Percentiles rank a stretch among this genome's conserved stretches.
Evolutionary conservation across 495 filamentous ascomycete species (phyloP).

Genomic region (Aspergillus mulundensis): DNA sequence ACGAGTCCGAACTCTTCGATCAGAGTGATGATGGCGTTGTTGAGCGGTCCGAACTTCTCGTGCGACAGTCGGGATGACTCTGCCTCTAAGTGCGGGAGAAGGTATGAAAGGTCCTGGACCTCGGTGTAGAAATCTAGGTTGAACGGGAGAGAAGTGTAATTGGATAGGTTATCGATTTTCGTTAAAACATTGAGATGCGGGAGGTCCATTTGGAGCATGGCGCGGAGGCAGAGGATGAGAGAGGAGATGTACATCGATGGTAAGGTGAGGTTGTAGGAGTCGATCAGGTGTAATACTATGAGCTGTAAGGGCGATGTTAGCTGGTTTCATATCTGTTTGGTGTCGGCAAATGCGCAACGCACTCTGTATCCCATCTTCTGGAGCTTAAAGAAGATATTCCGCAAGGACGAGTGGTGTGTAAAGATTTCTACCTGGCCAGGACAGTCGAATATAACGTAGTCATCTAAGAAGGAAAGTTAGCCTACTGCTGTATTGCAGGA

Average conservation of each 20-base stretch:
- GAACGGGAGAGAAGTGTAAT: slow-evolving; percentile 81
- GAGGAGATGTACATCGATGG: slow-evolving; percentile 94
- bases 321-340: background rate
- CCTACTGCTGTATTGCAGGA: background rate
- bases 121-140: slow-evolving; percentile 96
- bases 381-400: slow-evolving; percentile 84
- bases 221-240: slow-evolving; percentile 83
- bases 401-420: slow-evolving; percentile 84
- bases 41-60: slow-evolving; percentile 74
- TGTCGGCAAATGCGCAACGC: slow-evolving; percentile 25
- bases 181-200: slow-evolving; percentile 93
- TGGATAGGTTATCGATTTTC: slow-evolving; percentile 87
- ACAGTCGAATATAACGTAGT: slow-evolving; percentile 94
- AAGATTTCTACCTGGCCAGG: slow-evolving; percentile 96
- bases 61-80: slow-evolving; percentile 55
- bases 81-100: slow-evolving; percentile 71
- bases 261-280: slow-evolving; percentile 84
- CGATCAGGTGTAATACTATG: slow-evolving; percentile 83
- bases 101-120: slow-evolving; percentile 85
- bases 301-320: slow-evolving; percentile 52
- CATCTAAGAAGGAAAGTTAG: slow-evolving; percentile 49
- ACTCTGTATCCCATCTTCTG: slow-evolving; percentile 93
- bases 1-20: slow-evolving; percentile 87
- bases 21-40: slow-evolving; percentile 79
- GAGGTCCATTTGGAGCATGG: slow-evolving; percentile 96